These are phyloP conservation scores for Arthroderma sp. DNA, from an alignment of 2,329 filamentous ascomycete genomes.

Conservation along the genomic window DNA sequence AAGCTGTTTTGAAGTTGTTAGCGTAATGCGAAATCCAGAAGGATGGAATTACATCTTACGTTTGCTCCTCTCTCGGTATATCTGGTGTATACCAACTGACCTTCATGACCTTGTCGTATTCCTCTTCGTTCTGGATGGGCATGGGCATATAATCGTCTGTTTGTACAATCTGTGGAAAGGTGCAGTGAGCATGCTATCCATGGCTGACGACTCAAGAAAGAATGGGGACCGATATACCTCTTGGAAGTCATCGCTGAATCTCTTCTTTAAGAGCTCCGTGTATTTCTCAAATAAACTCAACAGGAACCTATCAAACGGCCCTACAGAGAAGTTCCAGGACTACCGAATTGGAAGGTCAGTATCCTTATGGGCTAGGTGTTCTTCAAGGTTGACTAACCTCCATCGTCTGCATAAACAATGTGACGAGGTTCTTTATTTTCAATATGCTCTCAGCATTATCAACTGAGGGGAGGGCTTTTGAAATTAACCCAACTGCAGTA, in stretches of 20 bases:
- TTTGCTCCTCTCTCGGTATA: slow-evolving; percentile 59
- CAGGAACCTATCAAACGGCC: slow-evolving; percentile 67
- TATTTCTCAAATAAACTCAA: slow-evolving; percentile 90
- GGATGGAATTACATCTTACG: slow-evolving; percentile 36
- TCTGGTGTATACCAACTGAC: slow-evolving; percentile 94
- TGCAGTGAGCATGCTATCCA: background rate
- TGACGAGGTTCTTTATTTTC: slow-evolving; percentile 89
- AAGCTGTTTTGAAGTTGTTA: slow-evolving; percentile 43
- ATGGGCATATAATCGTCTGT: slow-evolving; percentile 99
- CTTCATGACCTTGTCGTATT: slow-evolving; percentile 90
- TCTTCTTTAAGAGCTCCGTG: slow-evolving; percentile 72
- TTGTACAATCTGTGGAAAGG: slow-evolving; percentile 44
- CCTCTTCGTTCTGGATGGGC: slow-evolving; percentile 79
- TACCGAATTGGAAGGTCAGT: slow-evolving; percentile 20
- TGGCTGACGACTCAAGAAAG: background rate
- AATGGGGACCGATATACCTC: slow-evolving; percentile 42
- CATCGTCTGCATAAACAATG: slow-evolving; percentile 96
- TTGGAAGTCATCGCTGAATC: slow-evolving; percentile 92
- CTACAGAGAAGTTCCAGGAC: slow-evolving; percentile 82
- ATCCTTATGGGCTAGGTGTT: background rate
- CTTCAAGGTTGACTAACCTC: slow-evolving; percentile 44
- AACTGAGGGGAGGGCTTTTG: slow-evolving; percentile 63
- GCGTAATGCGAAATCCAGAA: background rate
- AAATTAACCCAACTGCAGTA: slow-evolving; percentile 67
- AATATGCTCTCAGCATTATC: slow-evolving; percentile 77